Evolutionary conservation across 495 filamentous ascomycete species (phyloP).

Genomic region (Trichoderma asperelloides): DNA sequence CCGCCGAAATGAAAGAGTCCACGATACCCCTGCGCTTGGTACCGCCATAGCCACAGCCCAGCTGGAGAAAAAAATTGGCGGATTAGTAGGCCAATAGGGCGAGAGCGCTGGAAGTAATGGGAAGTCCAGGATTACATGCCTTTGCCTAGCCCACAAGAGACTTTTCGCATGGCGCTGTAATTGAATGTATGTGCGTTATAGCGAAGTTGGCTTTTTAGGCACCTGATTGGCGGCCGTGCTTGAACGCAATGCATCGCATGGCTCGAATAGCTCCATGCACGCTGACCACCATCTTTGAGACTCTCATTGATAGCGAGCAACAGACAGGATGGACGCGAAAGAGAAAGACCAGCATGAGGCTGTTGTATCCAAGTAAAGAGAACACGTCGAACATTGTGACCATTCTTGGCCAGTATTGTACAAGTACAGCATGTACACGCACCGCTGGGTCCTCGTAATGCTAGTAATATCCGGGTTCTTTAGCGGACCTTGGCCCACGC

Average conservation of each 20-base stretch:
- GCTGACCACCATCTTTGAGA: background rate
- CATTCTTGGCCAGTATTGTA: background rate
- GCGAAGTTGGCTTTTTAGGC: background rate
- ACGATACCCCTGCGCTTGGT: background rate
- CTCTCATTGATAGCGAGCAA: background rate
- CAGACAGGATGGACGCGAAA: background rate
- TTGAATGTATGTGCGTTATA: background rate
- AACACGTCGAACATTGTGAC: background rate
- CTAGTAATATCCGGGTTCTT: background rate
- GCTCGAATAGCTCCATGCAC: background rate
- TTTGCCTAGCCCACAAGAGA: too few relatives aligned
- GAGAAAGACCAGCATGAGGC: background rate
- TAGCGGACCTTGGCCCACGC: background rate
- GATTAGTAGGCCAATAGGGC: background rate
- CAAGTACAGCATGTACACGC: background rate
- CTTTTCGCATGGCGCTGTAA: background rate
- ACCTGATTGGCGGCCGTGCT: background rate
- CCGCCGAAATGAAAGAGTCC: constrained; percentile 1
- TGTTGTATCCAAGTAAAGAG: background rate
- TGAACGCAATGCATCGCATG: background rate
- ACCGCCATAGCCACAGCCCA: background rate
- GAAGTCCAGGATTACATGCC: too few relatives aligned
- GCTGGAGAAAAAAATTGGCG: background rate
- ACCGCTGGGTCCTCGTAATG: background rate
- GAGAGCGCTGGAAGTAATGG: too few relatives aligned